phyloP scores from a whole-genome alignment of 306 rosid species.

The Ochetophila trinervis region DNA sequence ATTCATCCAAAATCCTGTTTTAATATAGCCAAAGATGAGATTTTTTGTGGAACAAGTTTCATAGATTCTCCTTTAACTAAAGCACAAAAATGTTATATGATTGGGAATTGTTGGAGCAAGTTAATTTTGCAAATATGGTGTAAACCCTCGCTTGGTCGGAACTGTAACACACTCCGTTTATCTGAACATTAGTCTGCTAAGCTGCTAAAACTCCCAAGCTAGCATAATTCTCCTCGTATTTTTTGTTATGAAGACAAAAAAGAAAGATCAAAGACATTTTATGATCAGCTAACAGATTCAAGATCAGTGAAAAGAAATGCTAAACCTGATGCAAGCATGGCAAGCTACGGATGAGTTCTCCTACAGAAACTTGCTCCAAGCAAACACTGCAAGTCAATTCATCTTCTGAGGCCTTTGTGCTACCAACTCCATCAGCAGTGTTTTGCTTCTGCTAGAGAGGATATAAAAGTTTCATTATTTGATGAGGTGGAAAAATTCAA shows the following conservation, averaged over 20 bases:
- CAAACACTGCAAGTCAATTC: conserved; percentile 97
- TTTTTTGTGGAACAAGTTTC: too few relatives aligned
- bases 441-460: conserved; percentile 56
- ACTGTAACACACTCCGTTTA: too few relatives aligned
- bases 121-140: too few relatives aligned
- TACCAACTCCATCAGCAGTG: conserved; percentile 40
- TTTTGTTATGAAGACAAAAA: too few relatives aligned
- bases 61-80: too few relatives aligned
- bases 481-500: background rate
- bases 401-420: conserved; percentile 62
- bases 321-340: conserved; percentile 95
- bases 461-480: background rate
- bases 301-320: background rate
- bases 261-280: background rate
- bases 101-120: too few relatives aligned
- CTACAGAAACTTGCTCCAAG: conserved; percentile 87
- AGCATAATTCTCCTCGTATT: too few relatives aligned
- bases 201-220: too few relatives aligned
- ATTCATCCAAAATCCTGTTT: background rate
- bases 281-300: background rate
- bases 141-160: too few relatives aligned
- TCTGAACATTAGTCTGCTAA: too few relatives aligned
- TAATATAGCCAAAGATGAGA: background rate
- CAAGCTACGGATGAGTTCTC: conserved; percentile 91
- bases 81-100: too few relatives aligned